Base-by-base conservation (phyloP, 352 stramenopile species). In the Phytophthora pinifolia region DNA sequence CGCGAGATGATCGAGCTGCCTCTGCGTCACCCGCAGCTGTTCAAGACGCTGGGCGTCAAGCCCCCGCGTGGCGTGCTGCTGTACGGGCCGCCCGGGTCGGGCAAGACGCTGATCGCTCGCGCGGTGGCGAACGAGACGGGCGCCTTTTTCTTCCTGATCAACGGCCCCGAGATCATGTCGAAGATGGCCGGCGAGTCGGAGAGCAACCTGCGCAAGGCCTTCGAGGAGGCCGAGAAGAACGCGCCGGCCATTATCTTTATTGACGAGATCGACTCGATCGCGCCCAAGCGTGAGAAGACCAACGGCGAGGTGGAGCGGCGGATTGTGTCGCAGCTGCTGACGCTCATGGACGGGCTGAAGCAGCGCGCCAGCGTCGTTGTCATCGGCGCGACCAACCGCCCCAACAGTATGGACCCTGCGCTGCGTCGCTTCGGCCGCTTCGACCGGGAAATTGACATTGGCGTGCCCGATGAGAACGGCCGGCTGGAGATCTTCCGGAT, bases 161-260 rank as follows among this genome's bases (percentile, higher is more conserved):
- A 99, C 71, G 97, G 96, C n/a, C 97, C 97, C 0, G 97, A 99
- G 68, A 99, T 99, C 79, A 99, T 99, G 97, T 98, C 86, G 31
- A 99, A 99, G 74, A 97, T 97, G 91, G 88, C 90, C 2, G 93
- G 93, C 42, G 93, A 98, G 64, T 96, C 79, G 0, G 91, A 98
- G 62, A 91, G 70, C 51, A 97, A 98, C 72, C 46, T 97, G 47
- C 86, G 97, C 35, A 98, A 99, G 72, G 96, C 97, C 8, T 99
- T 99, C 57, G 95, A 99, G 65, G 95, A 99, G 71, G 97, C 97
- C 0, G 96, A 99, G 78, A 99, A 99, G 85, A 99, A 99, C 72
- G 95, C 96, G 3, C 97, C 98, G 17, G 91, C 96, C n/a, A 99
- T 99, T 70, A 99, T 99, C 61, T 99, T 99, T 66, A 99, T 99